Conservation (phyloP, 768 basidiomycete genomes). For the Hericium alpestre region DNA sequence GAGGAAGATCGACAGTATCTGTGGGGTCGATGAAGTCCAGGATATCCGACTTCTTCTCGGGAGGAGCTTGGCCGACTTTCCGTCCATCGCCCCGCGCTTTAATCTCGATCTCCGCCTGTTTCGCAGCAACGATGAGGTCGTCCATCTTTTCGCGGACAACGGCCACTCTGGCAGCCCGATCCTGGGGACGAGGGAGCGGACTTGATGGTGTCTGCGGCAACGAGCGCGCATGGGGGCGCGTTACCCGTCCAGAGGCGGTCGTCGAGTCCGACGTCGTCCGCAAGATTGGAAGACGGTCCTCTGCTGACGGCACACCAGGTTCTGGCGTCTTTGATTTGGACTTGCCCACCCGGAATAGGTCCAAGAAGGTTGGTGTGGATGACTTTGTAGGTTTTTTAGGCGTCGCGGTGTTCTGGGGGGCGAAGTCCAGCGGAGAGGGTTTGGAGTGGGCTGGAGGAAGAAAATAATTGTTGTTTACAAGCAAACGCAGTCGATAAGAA, state of each 20-base stretch:
- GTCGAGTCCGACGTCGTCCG: conserved; percentile 15
- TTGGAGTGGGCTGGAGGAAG: conserved; percentile 82
- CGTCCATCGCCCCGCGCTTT: conserved; percentile 45
- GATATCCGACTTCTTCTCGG: neutral
- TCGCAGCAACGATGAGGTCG: conserved; percentile 58
- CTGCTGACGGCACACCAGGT: conserved; percentile 31
- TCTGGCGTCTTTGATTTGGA: conserved; percentile 45
- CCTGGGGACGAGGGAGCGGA: conserved; percentile 4
- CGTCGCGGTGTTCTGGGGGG: conserved; percentile 24
- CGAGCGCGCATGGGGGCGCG: conserved; percentile 13
- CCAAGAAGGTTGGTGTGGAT: conserved; percentile 48
- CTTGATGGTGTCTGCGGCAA: conserved; percentile 13
- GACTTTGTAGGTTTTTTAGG: conserved; percentile 38
- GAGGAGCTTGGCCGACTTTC: conserved; percentile 21
- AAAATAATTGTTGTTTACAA: conserved; percentile 83
- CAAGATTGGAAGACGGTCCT: conserved; percentile 8
- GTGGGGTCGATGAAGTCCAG: conserved; percentile 71
- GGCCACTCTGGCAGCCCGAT: conserved; percentile 38
- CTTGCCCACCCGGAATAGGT: conserved; percentile 61
- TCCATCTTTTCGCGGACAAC: conserved; percentile 78
- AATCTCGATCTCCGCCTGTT: conserved; percentile 66
- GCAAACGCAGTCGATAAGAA: conserved; percentile 70
- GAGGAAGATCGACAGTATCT: conserved; percentile 72
- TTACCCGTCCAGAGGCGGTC: conserved; percentile 5
- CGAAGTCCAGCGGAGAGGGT: conserved; percentile 59